phyloP scores from a whole-genome alignment of 345 rosid species.

The Euclidium syriacum region DNA sequence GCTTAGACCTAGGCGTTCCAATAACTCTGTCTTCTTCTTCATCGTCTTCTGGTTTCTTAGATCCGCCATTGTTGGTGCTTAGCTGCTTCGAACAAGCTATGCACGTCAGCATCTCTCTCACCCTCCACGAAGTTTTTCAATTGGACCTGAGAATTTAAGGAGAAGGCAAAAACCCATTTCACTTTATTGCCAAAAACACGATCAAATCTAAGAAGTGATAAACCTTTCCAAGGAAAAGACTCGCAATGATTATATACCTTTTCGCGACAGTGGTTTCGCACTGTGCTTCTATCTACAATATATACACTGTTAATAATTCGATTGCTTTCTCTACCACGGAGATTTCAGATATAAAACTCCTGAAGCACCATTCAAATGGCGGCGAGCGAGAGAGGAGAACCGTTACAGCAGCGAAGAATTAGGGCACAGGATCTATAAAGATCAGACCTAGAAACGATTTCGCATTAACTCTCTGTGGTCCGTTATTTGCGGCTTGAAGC shows the following conservation, averaged over 20 bases:
- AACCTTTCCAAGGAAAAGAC: background rate
- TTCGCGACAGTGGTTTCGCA: background rate
- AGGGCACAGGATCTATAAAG: slow-evolving; percentile 33
- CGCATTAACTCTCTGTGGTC: background rate
- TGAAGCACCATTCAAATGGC: background rate
- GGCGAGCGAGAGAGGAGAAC: slow-evolving; percentile 25
- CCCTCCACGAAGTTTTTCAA: background rate
- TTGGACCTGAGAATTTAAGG: slow-evolving; percentile 2
- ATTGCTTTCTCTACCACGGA: slow-evolving; percentile 8
- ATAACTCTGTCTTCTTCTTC: slow-evolving; percentile 46
- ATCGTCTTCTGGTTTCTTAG: slow-evolving; percentile 39
- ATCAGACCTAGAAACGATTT: slow-evolving; percentile 8
- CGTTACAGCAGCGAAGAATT: slow-evolving; percentile 36
- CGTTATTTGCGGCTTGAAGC: background rate
- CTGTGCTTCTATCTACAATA: background rate
- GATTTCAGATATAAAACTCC: background rate
- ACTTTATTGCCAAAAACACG: background rate
- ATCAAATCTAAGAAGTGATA: slow-evolving; percentile 6
- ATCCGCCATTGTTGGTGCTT: slow-evolving; percentile 42
- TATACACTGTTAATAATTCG: background rate
- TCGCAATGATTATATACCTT: slow-evolving; percentile 1
- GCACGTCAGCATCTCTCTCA: slow-evolving; percentile 71
- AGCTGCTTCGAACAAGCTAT: slow-evolving; percentile 76
- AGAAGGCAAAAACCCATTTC: slow-evolving; percentile 3
- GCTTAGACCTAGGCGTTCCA: slow-evolving; percentile 72